A percentile compares a stretch with the other conserved stretches of the same genome.
Evolutionary conservation across 176 grass and related monocot genomes (phyloP).

Genomic region (Leersia perrieri): DNA sequence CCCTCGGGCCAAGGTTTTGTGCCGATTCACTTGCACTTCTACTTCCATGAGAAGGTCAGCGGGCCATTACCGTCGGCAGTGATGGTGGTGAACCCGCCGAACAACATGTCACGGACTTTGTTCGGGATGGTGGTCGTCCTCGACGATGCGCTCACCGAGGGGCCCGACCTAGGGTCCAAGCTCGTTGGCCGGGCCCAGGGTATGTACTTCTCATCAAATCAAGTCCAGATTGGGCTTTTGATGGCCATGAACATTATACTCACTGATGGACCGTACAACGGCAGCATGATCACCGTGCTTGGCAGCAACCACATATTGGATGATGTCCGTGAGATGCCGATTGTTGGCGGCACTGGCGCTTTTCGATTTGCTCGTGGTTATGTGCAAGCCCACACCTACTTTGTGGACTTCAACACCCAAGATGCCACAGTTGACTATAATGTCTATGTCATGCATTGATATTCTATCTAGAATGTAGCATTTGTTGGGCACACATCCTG

Average conservation of each 20-base stretch:
- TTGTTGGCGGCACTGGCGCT: conserved; percentile 32
- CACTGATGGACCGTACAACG: conserved; percentile 10
- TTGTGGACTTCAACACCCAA: neutral
- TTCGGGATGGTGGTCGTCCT: conserved; percentile 23
- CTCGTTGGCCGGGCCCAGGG: conserved; percentile 30
- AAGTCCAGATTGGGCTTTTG: neutral
- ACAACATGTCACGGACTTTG: neutral
- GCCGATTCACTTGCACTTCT: conserved; percentile 69
- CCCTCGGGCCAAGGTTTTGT: neutral
- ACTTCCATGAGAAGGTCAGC: conserved; percentile 73
- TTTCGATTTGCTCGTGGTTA: conserved; percentile 31
- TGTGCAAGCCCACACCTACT: conserved; percentile 19
- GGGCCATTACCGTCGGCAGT: conserved; percentile 45
- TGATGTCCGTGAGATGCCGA: conserved; percentile 31
- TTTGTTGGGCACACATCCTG: too few species aligned
- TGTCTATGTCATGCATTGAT: neutral
- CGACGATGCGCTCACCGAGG: conserved; percentile 29
- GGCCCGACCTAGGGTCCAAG: neutral
- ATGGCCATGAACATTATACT: conserved; percentile 41
- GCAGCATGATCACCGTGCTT: conserved; percentile 25
- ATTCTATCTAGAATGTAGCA: too few species aligned
- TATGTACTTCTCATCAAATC: conserved; percentile 12
- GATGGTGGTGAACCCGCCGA: conserved; percentile 6
- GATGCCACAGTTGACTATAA: conserved; percentile 41
- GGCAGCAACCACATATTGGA: conserved; percentile 23